phyloP scores from a whole-genome alignment of 805 yeast species.

The Metschnikowia chrysomelidarum region DNA sequence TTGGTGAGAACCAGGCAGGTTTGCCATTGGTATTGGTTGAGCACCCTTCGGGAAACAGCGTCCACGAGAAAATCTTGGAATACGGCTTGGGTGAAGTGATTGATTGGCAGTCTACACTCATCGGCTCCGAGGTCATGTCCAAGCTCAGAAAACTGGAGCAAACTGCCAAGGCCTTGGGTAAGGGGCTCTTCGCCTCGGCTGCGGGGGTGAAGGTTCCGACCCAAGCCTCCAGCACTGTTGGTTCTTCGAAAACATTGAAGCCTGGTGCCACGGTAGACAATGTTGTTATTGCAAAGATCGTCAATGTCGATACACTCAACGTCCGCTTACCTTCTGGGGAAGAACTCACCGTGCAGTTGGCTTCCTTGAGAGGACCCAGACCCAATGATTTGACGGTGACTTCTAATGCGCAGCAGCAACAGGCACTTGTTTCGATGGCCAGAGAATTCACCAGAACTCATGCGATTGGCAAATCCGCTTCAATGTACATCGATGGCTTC shows the following conservation, averaged over 20 bases:
- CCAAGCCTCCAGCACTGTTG: constrained; percentile 6
- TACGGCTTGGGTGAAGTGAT: constrained; percentile 72
- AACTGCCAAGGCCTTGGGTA: constrained; percentile 55
- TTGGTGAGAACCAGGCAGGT: constrained; percentile 64
- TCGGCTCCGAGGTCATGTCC: constrained; percentile 67
- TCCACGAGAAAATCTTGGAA: constrained; percentile 63
- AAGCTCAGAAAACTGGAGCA: constrained; percentile 63
- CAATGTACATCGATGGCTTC: constrained; percentile 58
- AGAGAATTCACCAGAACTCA: constrained; percentile 69
- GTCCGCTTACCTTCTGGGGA: constrained; percentile 49
- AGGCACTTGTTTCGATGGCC: constrained; percentile 61
- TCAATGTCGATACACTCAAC: constrained; percentile 66
- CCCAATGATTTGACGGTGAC: constrained; percentile 52
- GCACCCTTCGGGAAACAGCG: constrained; percentile 74
- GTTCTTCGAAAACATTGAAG: constrained; percentile 22
- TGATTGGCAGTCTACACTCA: constrained; percentile 73
- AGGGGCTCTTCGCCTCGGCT: constrained; percentile 54
- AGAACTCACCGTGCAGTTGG: constrained; percentile 67
- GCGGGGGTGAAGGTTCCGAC: constrained; percentile 23
- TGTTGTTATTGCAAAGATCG: constrained; percentile 57
- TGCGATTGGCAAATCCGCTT: constrained; percentile 69
- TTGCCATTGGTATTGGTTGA: constrained; percentile 55
- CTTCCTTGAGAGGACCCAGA: constrained; percentile 76
- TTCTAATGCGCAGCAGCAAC: constrained; percentile 32
- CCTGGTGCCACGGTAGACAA: constrained; percentile 49